A percentile compares a stretch with the other conserved stretches of the same genome.
Conservation (phyloP, 208 protist genomes). For the Ichthyophonus hoferi region DNA sequence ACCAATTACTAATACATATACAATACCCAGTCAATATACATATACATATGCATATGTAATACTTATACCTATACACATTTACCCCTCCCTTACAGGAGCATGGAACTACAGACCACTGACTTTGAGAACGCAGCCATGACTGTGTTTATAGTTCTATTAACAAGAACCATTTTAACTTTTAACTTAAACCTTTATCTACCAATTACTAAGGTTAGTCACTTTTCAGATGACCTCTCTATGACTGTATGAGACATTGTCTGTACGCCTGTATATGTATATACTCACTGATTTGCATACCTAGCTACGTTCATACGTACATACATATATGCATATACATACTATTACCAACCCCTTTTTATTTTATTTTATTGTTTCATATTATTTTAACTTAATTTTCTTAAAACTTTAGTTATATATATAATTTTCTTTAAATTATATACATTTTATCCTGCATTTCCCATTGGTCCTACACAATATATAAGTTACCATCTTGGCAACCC, state of each 20-base stretch:
- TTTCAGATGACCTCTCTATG: not conserved
- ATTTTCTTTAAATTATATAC: conserved; percentile 13
- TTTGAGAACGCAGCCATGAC: conserved; percentile 98
- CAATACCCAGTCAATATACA: no score
- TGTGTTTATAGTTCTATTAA: conserved; percentile 87
- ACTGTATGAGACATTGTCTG: not conserved
- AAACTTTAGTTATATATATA: not conserved
- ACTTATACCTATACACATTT: no score
- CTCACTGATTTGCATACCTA: no score
- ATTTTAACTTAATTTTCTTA: not conserved
- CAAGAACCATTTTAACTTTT: conserved; percentile 86
- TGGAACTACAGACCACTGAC: conserved; percentile 89
- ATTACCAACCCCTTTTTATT: no score
- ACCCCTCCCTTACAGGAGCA: conserved; percentile 65
- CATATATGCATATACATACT: no score
- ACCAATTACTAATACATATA: no score
- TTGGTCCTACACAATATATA: not conserved
- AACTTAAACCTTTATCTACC: conserved; percentile 89
- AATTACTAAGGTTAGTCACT: conserved; percentile 69
- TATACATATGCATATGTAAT: no score
- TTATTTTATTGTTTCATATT: not conserved
- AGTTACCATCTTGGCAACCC: not conserved
- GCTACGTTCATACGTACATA: no score
- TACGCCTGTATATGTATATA: no score
- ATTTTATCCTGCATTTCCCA: not conserved